These are phyloP conservation scores for Colletotrichum sp. DNA, from an alignment of 2,329 filamentous ascomycete genomes.

Conservation along the genomic window DNA sequence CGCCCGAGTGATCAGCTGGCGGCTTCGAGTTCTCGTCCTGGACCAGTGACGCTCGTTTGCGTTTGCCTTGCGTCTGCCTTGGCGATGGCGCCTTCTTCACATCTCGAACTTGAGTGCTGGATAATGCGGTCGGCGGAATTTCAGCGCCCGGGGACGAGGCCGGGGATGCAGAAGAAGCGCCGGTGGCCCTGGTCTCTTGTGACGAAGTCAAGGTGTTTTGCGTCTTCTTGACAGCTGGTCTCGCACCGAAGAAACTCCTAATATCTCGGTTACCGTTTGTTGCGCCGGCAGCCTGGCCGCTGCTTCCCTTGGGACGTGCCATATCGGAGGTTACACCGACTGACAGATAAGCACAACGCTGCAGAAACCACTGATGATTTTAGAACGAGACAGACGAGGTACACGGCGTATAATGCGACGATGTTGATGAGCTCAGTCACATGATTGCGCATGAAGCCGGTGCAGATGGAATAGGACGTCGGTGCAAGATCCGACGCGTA, in stretches of 20 bases:
- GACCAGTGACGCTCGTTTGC: background rate
- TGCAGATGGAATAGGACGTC: background rate
- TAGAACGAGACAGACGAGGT: background rate
- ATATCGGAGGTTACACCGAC: background rate
- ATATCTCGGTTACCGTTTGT: constrained; percentile 7
- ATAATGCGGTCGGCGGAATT: background rate
- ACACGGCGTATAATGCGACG: background rate
- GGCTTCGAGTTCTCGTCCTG: background rate
- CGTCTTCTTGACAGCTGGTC: background rate
- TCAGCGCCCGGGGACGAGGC: background rate
- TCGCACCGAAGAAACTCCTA: constrained; percentile 5
- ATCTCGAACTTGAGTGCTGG: background rate
- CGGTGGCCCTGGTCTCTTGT: background rate
- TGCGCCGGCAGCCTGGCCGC: background rate
- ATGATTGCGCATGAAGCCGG: background rate
- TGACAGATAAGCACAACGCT: background rate
- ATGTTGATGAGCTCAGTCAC: background rate
- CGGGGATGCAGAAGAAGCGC: background rate
- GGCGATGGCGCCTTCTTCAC: background rate
- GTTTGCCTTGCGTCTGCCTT: background rate
- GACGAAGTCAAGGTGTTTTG: background rate
- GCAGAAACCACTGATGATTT: background rate
- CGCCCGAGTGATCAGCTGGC: background rate
- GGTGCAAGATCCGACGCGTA: constrained; percentile 8
- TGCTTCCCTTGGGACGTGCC: constrained; percentile 6